phyloP scores from a whole-genome alignment of 2,329 filamentous ascomycete genomes.

The Claviceps sorghi region DNA sequence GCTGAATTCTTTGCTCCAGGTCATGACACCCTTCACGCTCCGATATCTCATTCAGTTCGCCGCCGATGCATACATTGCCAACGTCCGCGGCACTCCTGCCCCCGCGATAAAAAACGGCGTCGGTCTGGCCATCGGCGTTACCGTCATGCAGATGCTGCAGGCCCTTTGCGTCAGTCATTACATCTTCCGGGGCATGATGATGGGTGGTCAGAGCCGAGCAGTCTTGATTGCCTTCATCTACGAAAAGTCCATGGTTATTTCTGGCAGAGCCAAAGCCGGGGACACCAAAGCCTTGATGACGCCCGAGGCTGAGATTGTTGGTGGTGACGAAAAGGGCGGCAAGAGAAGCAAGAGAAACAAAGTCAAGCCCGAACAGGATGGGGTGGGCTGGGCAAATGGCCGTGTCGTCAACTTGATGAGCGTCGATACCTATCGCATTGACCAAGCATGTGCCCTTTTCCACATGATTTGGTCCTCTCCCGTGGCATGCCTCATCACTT shows the following conservation, averaged over 20 bases:
- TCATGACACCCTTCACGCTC: conserved; percentile 71
- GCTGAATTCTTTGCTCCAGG: conserved; percentile 57
- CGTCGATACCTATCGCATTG: conserved; percentile 84
- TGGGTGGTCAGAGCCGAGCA: conserved; percentile 70
- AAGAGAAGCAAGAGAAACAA: conserved; percentile 23
- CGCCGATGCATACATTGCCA: conserved; percentile 59
- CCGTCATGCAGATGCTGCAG: conserved; percentile 70
- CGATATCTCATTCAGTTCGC: conserved; percentile 81
- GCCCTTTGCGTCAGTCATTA: conserved; percentile 78
- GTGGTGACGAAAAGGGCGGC: conserved; percentile 31
- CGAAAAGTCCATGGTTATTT: conserved; percentile 82
- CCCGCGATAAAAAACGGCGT: conserved; percentile 64
- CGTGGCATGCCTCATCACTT: conserved; percentile 60
- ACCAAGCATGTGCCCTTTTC: conserved; percentile 76
- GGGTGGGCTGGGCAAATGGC: conserved; percentile 80
- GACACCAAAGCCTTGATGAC: conserved; percentile 29
- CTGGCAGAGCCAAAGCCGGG: conserved; percentile 74
- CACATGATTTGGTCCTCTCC: conserved; percentile 86
- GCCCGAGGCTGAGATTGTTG: conserved; percentile 29
- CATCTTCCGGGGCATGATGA: conserved; percentile 82
- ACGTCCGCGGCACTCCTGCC: conserved; percentile 29
- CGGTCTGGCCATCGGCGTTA: conserved; percentile 72
- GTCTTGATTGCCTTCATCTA: conserved; percentile 79
- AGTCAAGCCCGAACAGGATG: conserved; percentile 36
- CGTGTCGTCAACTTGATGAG: conserved; percentile 89